These are phyloP conservation scores for Galeopsis tetrahit DNA, from an alignment of 257 asterid genomes.

Conservation along the genomic window DNA sequence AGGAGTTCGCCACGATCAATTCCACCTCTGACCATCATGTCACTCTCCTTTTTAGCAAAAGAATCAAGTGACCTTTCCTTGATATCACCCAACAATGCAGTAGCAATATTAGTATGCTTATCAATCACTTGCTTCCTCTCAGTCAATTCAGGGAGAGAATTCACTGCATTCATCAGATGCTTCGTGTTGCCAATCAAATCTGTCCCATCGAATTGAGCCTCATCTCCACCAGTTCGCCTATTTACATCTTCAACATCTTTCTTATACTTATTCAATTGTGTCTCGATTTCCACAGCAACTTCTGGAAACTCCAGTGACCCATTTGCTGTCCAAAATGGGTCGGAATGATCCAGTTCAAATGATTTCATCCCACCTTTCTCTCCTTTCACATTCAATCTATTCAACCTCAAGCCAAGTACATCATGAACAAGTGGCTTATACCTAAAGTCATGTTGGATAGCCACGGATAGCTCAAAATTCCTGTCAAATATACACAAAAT, in stretches of 20 bases:
- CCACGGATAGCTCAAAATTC: conserved; percentile 88
- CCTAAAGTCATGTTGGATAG: conserved; percentile 94
- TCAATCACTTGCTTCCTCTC: conserved; percentile 86
- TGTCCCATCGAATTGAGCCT: conserved; percentile 87
- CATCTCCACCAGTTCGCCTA: conserved; percentile 86
- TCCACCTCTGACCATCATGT: conserved; percentile 87
- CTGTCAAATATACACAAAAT: conserved; percentile 87
- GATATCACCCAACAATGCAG: conserved; percentile 60
- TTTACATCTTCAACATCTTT: conserved; percentile 92
- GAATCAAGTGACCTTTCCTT: conserved; percentile 61
- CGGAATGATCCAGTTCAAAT: conserved; percentile 72
- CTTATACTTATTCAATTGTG: conserved; percentile 82
- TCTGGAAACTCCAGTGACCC: conserved; percentile 89
- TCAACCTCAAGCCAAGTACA: conserved; percentile 90
- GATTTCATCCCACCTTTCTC: conserved; percentile 92
- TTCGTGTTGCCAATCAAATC: conserved; percentile 87
- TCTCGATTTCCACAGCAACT: conserved; percentile 89
- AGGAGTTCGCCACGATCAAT: conserved; percentile 83
- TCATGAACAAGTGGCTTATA: conserved; percentile 96
- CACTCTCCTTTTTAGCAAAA: conserved; percentile 83
- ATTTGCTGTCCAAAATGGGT: conserved; percentile 87
- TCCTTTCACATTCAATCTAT: conserved; percentile 81
- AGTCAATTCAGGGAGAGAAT: conserved; percentile 92
- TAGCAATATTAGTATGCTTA: conserved; percentile 90
- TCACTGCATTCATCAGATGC: conserved; percentile 95